Evolutionary conservation across 441 rosid species (phyloP).

Genomic region (Euphorbia corollata): DNA sequence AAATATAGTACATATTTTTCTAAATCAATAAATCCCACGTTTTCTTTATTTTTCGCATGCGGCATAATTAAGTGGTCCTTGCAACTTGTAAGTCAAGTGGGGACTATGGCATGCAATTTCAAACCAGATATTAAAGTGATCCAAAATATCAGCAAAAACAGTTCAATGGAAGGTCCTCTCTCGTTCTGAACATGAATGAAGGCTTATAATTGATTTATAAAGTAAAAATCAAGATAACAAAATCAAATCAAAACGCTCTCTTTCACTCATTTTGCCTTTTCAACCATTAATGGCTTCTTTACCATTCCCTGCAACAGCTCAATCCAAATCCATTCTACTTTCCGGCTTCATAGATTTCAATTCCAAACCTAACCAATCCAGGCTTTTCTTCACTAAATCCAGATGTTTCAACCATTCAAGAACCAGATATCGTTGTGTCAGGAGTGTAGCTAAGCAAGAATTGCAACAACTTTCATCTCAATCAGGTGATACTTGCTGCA

Average conservation of each 20-base stretch:
- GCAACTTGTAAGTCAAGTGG: background rate
- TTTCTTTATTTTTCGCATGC: no score
- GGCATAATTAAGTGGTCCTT: background rate
- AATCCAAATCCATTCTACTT: slow-evolving; percentile 10
- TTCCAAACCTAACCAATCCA: slow-evolving; percentile 13
- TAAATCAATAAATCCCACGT: no score
- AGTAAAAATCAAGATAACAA: slow-evolving; percentile 24
- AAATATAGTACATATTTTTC: background rate
- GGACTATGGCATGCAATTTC: background rate
- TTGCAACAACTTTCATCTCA: slow-evolving; percentile 24
- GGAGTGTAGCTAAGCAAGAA: slow-evolving; percentile 31
- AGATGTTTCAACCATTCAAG: slow-evolving; percentile 18
- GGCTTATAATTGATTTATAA: background rate
- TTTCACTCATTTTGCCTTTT: slow-evolving; percentile 22
- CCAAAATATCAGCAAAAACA: background rate
- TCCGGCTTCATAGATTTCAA: slow-evolving; percentile 27
- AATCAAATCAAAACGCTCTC: slow-evolving; percentile 17
- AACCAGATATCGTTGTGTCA: slow-evolving; percentile 21
- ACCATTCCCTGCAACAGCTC: slow-evolving; percentile 22
- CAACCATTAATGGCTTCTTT: slow-evolving; percentile 27
- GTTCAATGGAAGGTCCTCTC: slow-evolving; percentile 1
- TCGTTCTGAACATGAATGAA: slow-evolving; percentile 20
- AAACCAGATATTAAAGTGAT: background rate
- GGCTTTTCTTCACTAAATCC: slow-evolving; percentile 23
- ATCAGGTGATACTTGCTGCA: slow-evolving; percentile 19